phyloP scores from a whole-genome alignment of 176 grass and related monocot genomes.

The Coix lacrymajobi region DNA sequence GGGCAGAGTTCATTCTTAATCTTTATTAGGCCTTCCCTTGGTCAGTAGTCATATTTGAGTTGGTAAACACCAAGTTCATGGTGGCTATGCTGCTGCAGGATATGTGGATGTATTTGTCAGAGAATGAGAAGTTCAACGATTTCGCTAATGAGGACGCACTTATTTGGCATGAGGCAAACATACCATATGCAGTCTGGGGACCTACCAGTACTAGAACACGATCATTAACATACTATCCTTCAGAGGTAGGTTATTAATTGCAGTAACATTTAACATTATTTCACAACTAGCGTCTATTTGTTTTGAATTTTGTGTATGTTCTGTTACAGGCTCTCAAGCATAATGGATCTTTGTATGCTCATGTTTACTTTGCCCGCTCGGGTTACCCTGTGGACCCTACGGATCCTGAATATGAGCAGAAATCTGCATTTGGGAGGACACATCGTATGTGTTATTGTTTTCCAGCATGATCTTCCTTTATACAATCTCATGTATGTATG shows the following conservation, averaged over 20 bases:
- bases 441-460: conserved; percentile 53
- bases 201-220: conserved; percentile 62
- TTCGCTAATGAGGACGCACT: conserved; percentile 84
- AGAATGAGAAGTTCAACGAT: conserved; percentile 82
- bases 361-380: conserved; percentile 94
- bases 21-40: background rate
- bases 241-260: conserved; percentile 55
- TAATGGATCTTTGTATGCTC: conserved; percentile 92
- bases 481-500: conserved; percentile 5
- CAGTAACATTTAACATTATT: background rate
- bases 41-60: background rate
- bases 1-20: background rate
- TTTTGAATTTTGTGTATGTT: background rate
- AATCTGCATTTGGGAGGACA: conserved; percentile 74
- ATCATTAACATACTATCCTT: conserved; percentile 78
- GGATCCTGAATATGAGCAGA: conserved; percentile 90
- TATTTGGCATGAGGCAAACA: conserved; percentile 93
- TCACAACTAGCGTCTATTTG: background rate
- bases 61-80: conserved; percentile 13
- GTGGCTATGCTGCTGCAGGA: conserved; percentile 56
- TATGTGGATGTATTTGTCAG: conserved; percentile 99
- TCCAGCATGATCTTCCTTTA: background rate
- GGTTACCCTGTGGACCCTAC: conserved; percentile 95
- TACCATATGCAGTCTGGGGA: conserved; percentile 95
- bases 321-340: conserved; percentile 73